Percentiles rank a stretch among this genome's conserved stretches.
Conservation (phyloP, 179 eudicot genomes). For the Spergularia azorica region DNA sequence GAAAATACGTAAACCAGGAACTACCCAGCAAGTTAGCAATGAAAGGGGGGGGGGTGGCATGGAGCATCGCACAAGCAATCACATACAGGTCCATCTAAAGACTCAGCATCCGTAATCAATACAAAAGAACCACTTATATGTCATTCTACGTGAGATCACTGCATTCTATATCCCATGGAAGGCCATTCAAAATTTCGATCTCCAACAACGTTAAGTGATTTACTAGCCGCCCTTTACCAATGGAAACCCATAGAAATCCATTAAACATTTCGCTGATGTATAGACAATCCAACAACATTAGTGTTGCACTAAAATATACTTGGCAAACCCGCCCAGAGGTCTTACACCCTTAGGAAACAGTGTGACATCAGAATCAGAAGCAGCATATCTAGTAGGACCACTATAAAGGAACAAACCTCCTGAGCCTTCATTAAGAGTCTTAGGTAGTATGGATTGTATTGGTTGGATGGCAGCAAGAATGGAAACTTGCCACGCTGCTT, state of each 20-base stretch:
- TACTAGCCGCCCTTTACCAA: no score
- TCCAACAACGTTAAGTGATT: no score
- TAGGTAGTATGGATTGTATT: conserved; percentile 68
- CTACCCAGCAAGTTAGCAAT: not conserved
- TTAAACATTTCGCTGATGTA: no score
- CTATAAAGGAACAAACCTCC: conserved; percentile 52
- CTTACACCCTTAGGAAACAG: not conserved
- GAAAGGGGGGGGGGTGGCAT: no score
- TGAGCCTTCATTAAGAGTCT: conserved; percentile 70
- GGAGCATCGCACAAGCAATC: not conserved
- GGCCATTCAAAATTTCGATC: no score
- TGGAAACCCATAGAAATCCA: no score
- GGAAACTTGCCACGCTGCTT: conserved; percentile 71
- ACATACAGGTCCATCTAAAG: not conserved
- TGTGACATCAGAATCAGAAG: conserved; percentile 4
- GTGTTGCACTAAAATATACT: no score
- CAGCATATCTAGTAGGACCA: not conserved
- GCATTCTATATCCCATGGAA: no score
- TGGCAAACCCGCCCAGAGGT: no score
- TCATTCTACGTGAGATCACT: not conserved
- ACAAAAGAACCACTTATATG: not conserved
- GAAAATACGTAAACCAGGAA: not conserved
- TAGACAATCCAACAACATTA: no score
- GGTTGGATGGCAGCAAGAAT: conserved; percentile 75
- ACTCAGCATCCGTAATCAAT: not conserved